These are phyloP conservation scores for Fomitopsis pulvina DNA, from an alignment of 768 basidiomycete genomes.

Conservation along the genomic window DNA sequence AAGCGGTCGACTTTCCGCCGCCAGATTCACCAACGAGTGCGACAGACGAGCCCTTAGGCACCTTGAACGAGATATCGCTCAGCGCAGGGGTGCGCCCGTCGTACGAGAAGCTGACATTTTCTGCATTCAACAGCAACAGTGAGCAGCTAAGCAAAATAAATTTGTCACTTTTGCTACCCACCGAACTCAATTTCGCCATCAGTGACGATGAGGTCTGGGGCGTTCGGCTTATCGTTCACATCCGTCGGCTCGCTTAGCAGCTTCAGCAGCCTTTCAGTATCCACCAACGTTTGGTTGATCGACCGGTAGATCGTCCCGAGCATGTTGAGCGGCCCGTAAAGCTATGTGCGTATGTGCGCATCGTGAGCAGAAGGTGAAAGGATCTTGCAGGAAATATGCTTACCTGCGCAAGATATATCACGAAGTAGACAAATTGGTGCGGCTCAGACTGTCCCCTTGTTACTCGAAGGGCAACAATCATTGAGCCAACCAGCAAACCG, in stretches of 20 bases:
- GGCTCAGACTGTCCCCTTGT: slow-evolving; percentile 44
- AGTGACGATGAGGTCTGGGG: slow-evolving; percentile 62
- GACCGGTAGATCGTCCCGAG: slow-evolving; percentile 76
- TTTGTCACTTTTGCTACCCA: slow-evolving; percentile 27
- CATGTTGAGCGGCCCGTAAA: slow-evolving; percentile 71
- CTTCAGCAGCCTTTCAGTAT: slow-evolving; percentile 79
- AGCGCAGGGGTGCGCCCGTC: slow-evolving; percentile 65
- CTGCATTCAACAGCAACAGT: slow-evolving; percentile 28
- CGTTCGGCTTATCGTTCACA: slow-evolving; percentile 73
- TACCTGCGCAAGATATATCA: slow-evolving; percentile 77
- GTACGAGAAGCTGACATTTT: slow-evolving; percentile 85
- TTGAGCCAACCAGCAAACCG: slow-evolving; percentile 75
- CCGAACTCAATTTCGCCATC: slow-evolving; percentile 86
- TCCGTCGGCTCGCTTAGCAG: slow-evolving; percentile 79
- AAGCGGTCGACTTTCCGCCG: slow-evolving; percentile 75
- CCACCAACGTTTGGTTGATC: slow-evolving; percentile 68
- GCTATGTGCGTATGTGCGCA: slow-evolving; percentile 27
- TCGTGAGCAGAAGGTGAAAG: slow-evolving; percentile 1
- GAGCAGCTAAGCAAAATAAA: neutral
- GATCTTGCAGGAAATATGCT: slow-evolving; percentile 9
- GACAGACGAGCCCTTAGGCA: slow-evolving; percentile 81
- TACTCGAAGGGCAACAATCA: slow-evolving; percentile 72
- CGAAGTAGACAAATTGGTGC: slow-evolving; percentile 71
- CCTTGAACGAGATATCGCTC: slow-evolving; percentile 77
- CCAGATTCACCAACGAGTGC: slow-evolving; percentile 86